Conservation (phyloP, 2,329 filamentous ascomycete genomes). For the Phaeosphaeriaceae sp. region DNA sequence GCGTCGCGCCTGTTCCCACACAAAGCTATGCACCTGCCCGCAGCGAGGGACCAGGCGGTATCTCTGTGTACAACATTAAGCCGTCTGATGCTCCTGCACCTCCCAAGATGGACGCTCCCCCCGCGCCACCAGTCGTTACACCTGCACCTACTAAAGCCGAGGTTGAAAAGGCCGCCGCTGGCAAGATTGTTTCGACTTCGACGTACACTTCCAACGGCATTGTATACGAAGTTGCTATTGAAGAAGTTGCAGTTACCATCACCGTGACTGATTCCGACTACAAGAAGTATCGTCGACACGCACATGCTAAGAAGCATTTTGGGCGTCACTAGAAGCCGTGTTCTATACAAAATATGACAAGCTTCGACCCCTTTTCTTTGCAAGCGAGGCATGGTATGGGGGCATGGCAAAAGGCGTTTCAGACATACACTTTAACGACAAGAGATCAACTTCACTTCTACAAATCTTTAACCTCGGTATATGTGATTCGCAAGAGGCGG, state of each 20-base stretch:
- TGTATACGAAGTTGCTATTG: slow-evolving; percentile 54
- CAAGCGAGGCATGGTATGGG: no score
- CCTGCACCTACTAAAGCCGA: slow-evolving; percentile 22
- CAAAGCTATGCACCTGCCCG: slow-evolving; percentile 43
- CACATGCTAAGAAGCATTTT: not conserved
- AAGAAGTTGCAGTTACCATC: slow-evolving; percentile 52
- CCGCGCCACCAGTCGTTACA: slow-evolving; percentile 31
- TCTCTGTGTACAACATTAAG: slow-evolving; percentile 41
- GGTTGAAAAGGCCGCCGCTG: slow-evolving; percentile 13
- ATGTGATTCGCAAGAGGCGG: no score
- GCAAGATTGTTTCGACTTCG: slow-evolving; percentile 47
- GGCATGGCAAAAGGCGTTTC: no score
- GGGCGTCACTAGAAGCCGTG: not conserved
- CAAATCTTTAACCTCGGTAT: no score
- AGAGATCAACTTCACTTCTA: no score
- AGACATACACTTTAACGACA: no score
- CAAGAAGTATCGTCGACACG: slow-evolving; percentile 26
- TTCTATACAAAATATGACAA: not conserved
- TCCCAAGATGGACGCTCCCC: slow-evolving; percentile 9
- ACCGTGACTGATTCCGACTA: slow-evolving; percentile 41
- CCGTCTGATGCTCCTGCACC: slow-evolving; percentile 15
- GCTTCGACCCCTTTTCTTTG: no score
- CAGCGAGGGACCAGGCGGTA: slow-evolving; percentile 38
- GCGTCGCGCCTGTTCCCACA: slow-evolving; percentile 37
- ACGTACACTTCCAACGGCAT: slow-evolving; percentile 52